Evolutionary conservation across 768 basidiomycete genomes (phyloP), one percentile per base, ranked within the genome.

Genomic region (Rhizopogon sp.): DNA sequence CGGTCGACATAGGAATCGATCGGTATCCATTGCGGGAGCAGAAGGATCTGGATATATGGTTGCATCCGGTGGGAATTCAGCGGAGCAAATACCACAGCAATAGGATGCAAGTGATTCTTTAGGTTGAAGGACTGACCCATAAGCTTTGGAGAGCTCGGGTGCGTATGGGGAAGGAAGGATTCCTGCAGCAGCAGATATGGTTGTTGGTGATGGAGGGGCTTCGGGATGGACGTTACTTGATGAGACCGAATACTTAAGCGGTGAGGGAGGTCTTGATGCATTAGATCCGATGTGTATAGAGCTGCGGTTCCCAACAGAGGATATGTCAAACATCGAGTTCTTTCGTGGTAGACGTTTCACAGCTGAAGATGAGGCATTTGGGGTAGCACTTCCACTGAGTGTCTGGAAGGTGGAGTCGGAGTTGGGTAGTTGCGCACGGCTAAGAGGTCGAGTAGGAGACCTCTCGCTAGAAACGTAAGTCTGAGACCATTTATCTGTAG

Each of bases 1-100:
- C 22, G 80, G 70, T 28, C 82, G 80, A 67, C 91, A 93, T 14
- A 92, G 72, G 67, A 90, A 93, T 3, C 80, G 78, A n/a, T 72
- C 73, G 60, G 63, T 46, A 25, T 49, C 51, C 16, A 39, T 53
- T 16, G 52, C 56, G 39, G 55, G 44, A 35, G 52, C 17, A 14
- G 58, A 62, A 39, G 86, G 87, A 62, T 91, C 85, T 1, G 91
- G 91, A 64, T 90, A 93, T 56, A 93, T 90, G 31, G 91, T 93
- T 20, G 87, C 82, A 66, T 93, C 90, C 2, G 90, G 90, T 37
- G 83, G 80, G 63, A 93, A 93, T 9, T 76, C 72, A 0, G 76
- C 68, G 14, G 74, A 71, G 65, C 91, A 93, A 11, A 82, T 66
- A 35, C 79, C 79, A 65, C 91, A 93, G 3, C 81, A 80, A 62